Percentiles rank a stretch among this genome's conserved stretches.
Conservation (phyloP, 345 rosid genomes). For the Eucalyptus globulus region DNA sequence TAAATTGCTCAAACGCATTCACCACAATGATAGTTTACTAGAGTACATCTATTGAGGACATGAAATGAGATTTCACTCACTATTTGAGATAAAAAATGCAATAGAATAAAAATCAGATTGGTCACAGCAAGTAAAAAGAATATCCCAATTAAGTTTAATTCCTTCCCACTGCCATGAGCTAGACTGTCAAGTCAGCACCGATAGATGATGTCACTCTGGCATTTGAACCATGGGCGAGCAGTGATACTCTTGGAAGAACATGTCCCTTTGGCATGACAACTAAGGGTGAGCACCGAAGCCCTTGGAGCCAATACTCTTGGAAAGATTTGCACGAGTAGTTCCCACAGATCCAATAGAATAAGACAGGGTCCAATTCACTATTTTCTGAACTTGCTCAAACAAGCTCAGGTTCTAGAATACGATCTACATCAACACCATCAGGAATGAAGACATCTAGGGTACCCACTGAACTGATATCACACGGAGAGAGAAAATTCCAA, state of each 20-base stretch:
- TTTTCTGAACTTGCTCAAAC: background rate
- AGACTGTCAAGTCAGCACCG: background rate
- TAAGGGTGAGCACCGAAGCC: background rate
- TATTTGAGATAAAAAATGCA: background rate
- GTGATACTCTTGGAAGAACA: background rate
- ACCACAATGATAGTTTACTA: background rate
- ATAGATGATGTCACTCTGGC: background rate
- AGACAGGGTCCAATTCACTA: background rate
- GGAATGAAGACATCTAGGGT: background rate
- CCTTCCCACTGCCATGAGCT: background rate
- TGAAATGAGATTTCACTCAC: background rate
- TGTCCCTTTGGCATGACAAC: background rate
- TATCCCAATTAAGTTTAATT: background rate
- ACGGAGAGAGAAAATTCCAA: background rate
- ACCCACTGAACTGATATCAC: background rate
- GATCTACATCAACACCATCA: background rate
- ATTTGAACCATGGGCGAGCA: background rate
- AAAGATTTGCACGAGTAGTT: background rate
- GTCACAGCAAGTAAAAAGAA: background rate
- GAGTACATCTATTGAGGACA: background rate
- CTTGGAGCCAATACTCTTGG: background rate
- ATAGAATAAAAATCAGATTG: background rate
- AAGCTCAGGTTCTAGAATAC: background rate
- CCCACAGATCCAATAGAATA: background rate
- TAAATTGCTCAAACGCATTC: background rate